phyloP scores from a whole-genome alignment of 768 basidiomycete species.

The Lentinula detonsa region DNA sequence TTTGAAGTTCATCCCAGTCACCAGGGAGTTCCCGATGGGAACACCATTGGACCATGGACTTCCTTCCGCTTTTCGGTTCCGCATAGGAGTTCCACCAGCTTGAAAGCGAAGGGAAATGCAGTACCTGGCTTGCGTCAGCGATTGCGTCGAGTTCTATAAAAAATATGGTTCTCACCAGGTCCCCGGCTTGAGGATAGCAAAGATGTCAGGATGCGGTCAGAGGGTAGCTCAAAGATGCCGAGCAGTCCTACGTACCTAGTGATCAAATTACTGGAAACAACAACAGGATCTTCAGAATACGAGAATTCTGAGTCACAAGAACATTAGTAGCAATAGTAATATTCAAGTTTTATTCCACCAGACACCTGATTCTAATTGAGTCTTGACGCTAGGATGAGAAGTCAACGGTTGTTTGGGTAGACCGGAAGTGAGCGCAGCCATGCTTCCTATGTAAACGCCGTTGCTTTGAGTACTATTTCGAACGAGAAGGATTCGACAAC shows the following conservation, averaged over 20 bases:
- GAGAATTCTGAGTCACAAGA: constrained; percentile 41
- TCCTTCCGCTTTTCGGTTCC: constrained; percentile 58
- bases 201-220: neutral
- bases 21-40: constrained; percentile 49
- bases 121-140: constrained; percentile 41
- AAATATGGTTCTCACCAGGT: constrained; percentile 41
- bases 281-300: constrained; percentile 69
- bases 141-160: neutral
- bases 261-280: constrained; percentile 64
- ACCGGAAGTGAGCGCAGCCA: constrained; percentile 57
- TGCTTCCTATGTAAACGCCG: constrained; percentile 41
- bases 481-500: neutral
- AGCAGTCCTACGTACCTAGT: constrained; percentile 51
- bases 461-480: neutral
- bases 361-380: constrained; percentile 49
- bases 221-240: neutral
- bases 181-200: constrained; percentile 45
- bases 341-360: neutral
- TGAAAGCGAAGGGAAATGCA: constrained; percentile 70
- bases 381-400: constrained; percentile 71
- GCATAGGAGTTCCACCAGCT: constrained; percentile 65
- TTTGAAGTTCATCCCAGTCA: constrained; percentile 9
- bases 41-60: constrained; percentile 64
- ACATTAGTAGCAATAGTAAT: neutral
- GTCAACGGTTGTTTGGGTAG: constrained; percentile 63